Evolutionary conservation across 495 filamentous ascomycete species (phyloP).

Genomic region (Eremomyces bilateralis): DNA sequence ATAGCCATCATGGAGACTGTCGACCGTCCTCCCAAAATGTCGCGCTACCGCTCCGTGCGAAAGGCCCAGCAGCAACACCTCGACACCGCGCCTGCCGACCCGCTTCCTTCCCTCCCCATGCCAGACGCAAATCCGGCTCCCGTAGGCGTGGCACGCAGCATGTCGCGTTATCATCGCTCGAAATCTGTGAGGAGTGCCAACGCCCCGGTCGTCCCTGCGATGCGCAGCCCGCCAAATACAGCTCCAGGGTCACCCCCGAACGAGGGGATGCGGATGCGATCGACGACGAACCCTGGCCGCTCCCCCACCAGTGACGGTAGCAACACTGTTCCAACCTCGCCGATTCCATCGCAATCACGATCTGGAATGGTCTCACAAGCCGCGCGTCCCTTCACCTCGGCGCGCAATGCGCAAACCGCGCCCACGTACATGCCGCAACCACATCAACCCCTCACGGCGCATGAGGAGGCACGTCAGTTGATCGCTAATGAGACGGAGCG

Average conservation of each 20-base stretch:
- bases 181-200: constrained; percentile 7
- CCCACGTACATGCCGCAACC: background rate
- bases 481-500: constrained; percentile 13
- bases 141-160: constrained; percentile 12
- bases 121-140: constrained; percentile 1
- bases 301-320: background rate
- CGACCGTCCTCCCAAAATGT: too few species aligned
- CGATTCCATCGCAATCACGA: background rate
- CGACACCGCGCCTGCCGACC: constrained; percentile 2
- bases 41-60: constrained; percentile 17
- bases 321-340: background rate
- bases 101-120: constrained; percentile 3
- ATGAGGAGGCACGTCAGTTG: constrained; percentile 11
- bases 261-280: too few species aligned
- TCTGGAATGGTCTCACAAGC: background rate
- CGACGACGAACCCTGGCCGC: background rate
- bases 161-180: constrained; percentile 17
- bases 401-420: background rate
- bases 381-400: background rate
- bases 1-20: too few species aligned
- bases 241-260: background rate
- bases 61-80: constrained; percentile 3
- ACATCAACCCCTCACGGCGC: constrained; percentile 4
- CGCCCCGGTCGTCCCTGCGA: constrained; percentile 3
- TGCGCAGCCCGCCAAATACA: background rate